These are phyloP conservation scores for Tetracladium setigerum DNA, from an alignment of 495 filamentous ascomycete species.

Conservation along the genomic window DNA sequence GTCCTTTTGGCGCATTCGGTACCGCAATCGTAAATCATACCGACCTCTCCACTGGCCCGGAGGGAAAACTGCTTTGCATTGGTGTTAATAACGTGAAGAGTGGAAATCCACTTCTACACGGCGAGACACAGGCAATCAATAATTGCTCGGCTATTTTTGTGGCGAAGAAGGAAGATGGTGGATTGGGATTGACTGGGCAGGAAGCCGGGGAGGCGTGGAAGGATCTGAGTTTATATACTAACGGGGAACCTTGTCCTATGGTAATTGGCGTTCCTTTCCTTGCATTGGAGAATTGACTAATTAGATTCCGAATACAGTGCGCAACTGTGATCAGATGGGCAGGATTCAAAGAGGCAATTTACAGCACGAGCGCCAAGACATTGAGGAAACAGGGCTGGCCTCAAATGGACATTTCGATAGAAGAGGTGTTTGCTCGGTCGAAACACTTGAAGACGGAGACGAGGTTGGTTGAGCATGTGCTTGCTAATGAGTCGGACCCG, in stretches of 20 bases:
- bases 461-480: slow-evolving; percentile 31
- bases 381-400: slow-evolving; percentile 39
- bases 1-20: slow-evolving; percentile 42
- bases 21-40: slow-evolving; percentile 48
- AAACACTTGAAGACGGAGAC: slow-evolving; percentile 27
- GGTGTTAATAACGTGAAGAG: slow-evolving; percentile 33
- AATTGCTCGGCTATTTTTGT: slow-evolving; percentile 43
- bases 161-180: slow-evolving; percentile 26
- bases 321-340: slow-evolving; percentile 47
- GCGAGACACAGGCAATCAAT: slow-evolving; percentile 42
- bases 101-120: slow-evolving; percentile 43
- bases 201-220: slow-evolving; percentile 35
- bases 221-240: slow-evolving; percentile 46
- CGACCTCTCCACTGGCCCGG: slow-evolving; percentile 12
- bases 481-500: slow-evolving; percentile 44
- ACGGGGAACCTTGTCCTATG: slow-evolving; percentile 50
- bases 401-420: slow-evolving; percentile 38
- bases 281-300: not conserved
- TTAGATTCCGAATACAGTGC: slow-evolving; percentile 27
- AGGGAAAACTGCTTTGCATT: slow-evolving; percentile 39
- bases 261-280: slow-evolving; percentile 10
- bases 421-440: slow-evolving; percentile 39
- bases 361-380: slow-evolving; percentile 40
- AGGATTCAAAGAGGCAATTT: slow-evolving; percentile 46
- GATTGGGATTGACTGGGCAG: slow-evolving; percentile 31